phyloP scores from a whole-genome alignment of 768 basidiomycete species.

The Hericium rajendrae region DNA sequence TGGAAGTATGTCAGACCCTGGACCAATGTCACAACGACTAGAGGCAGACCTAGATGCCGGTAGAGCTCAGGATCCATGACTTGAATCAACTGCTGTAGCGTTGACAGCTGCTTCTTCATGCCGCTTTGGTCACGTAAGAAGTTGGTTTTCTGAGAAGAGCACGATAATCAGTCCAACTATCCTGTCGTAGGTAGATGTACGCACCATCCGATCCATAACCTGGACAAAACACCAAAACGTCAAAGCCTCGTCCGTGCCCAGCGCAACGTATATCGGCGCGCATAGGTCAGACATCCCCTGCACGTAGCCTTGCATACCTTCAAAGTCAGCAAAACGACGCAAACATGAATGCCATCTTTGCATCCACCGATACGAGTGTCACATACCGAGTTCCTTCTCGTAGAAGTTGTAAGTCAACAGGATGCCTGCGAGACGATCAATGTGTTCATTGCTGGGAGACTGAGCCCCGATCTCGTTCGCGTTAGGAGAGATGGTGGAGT shows the following conservation, averaged over 20 bases:
- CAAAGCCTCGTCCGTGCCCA: slow-evolving; percentile 79
- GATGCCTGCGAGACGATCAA: slow-evolving; percentile 78
- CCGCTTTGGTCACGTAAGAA: slow-evolving; percentile 95
- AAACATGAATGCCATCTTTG: not conserved
- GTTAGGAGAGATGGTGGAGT: slow-evolving; percentile 69
- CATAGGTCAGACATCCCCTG: slow-evolving; percentile 98
- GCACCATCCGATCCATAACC: slow-evolving; percentile 91
- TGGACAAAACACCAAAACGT: slow-evolving; percentile 96
- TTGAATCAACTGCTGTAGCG: slow-evolving; percentile 81
- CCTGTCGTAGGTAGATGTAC: slow-evolving; percentile 17
- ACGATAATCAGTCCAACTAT: too few species aligned
- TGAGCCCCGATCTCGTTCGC: slow-evolving; percentile 74
- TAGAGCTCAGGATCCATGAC: slow-evolving; percentile 97
- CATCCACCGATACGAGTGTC: not conserved
- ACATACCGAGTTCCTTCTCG: slow-evolving; percentile 77
- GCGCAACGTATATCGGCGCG: slow-evolving; percentile 87
- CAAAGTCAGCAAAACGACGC: slow-evolving; percentile 11
- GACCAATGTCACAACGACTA: not conserved
- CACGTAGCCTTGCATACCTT: slow-evolving; percentile 65
- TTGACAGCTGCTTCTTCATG: slow-evolving; percentile 90
- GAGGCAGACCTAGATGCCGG: slow-evolving; percentile 62
- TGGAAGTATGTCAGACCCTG: slow-evolving; percentile 21
- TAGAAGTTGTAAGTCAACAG: slow-evolving; percentile 88
- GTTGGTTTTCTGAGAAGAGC: slow-evolving; percentile 66
- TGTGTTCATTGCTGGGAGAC: slow-evolving; percentile 83